Percentiles rank a stretch among this genome's conserved stretches.
Evolutionary conservation across 352 stramenopile genomes (phyloP).

Genomic region (Phytophthora ramorum): DNA sequence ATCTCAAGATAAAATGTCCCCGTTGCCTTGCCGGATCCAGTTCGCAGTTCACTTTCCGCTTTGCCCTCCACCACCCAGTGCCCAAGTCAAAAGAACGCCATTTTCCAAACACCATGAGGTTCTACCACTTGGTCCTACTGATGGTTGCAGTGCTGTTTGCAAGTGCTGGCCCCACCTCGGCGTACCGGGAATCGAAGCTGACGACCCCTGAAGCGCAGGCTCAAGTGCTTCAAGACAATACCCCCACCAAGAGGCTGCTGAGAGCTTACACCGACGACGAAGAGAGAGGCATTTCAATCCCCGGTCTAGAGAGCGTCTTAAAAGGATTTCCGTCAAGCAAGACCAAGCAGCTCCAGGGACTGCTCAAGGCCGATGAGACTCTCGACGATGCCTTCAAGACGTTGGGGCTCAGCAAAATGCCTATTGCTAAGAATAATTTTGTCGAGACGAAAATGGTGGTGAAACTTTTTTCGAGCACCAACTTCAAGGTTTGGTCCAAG

Average conservation of each 20-base stretch:
- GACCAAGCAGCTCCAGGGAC: background rate
- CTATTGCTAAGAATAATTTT: background rate
- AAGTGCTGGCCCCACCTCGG: background rate
- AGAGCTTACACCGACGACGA: no score
- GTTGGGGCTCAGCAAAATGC: background rate
- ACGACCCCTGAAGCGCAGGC: background rate
- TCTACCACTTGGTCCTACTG: conserved; percentile 1
- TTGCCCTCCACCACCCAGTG: no score
- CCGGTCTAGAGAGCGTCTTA: background rate
- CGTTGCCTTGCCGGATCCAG: no score
- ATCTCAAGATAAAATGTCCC: no score
- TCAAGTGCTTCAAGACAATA: background rate
- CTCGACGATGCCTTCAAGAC: conserved; percentile 1
- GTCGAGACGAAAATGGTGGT: conserved; percentile 2
- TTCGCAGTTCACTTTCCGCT: conserved; percentile 2
- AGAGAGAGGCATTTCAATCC: background rate
- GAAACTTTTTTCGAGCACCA: background rate
- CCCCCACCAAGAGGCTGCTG: no score
- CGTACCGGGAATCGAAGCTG: background rate
- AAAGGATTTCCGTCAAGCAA: background rate
- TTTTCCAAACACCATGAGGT: no score
- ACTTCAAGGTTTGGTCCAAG: conserved; percentile 5
- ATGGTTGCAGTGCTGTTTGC: background rate
- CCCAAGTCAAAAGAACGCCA: no score
- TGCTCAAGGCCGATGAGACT: background rate